Percentiles rank a stretch among this genome's conserved stretches.
Evolutionary conservation across 2,329 filamentous ascomycete species (phyloP).

Genomic region (Camptophora hylomeconis): DNA sequence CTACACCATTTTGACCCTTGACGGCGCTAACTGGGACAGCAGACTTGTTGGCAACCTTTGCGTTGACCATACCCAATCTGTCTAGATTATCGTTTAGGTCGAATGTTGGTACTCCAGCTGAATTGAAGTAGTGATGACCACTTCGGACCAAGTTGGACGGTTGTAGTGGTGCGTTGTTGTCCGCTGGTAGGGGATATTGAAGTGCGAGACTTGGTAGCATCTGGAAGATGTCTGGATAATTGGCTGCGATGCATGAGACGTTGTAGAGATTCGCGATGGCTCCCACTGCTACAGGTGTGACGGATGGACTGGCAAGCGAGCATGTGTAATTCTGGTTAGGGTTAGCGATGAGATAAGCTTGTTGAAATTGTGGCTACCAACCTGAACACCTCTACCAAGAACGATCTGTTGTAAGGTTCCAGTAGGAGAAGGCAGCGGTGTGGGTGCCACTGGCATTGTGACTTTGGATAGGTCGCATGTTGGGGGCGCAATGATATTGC

Average conservation of each 20-base stretch:
- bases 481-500: conserved; percentile 10
- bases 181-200: conserved; percentile 44
- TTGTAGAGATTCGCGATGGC: conserved; percentile 81
- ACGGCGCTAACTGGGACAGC: conserved; percentile 49
- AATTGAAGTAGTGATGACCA: conserved; percentile 71
- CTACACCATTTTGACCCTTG: conserved; percentile 42
- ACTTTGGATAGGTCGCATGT: conserved; percentile 24
- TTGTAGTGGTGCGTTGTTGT: conserved; percentile 18
- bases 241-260: conserved; percentile 62
- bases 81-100: conserved; percentile 47
- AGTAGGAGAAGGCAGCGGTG: conserved; percentile 48
- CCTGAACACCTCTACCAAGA: conserved; percentile 65
- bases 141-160: conserved; percentile 52
- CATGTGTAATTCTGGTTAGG: conserved; percentile 80
- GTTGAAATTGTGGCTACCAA: conserved; percentile 17
- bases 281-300: conserved; percentile 52
- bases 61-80: conserved; percentile 47
- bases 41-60: conserved; percentile 48
- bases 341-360: conserved; percentile 6
- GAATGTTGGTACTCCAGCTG: conserved; percentile 63
- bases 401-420: conserved; percentile 63
- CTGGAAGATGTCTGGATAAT: conserved; percentile 53
- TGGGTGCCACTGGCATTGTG: conserved; percentile 30
- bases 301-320: conserved; percentile 44
- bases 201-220: conserved; percentile 56